Evolutionary conservation across 305 asterid genomes (phyloP).

Genomic region (Solanum aculeatissimum): DNA sequence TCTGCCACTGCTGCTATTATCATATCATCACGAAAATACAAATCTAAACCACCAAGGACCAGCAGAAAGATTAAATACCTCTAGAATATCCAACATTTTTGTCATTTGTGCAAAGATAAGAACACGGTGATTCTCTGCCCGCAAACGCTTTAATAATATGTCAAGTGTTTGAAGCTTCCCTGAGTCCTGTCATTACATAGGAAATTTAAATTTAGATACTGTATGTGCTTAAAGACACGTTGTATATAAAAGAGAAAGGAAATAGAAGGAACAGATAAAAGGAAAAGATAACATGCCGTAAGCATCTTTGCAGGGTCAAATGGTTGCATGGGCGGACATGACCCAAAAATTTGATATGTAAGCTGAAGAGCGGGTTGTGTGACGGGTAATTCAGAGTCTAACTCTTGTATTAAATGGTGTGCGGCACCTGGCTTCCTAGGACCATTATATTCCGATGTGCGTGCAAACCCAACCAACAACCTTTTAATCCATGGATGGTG

Average conservation of each 20-base stretch:
- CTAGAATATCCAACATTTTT: slow-evolving; percentile 86
- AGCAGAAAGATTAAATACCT: slow-evolving; percentile 35
- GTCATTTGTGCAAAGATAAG: slow-evolving; percentile 99
- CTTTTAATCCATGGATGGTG: slow-evolving; percentile 96
- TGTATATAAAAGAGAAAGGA: background rate
- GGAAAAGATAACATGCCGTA: slow-evolving; percentile 37
- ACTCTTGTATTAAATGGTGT: slow-evolving; percentile 84
- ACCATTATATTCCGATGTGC: slow-evolving; percentile 90
- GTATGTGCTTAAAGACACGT: slow-evolving; percentile 5
- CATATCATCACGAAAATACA: background rate
- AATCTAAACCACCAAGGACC: background rate
- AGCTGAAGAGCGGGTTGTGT: slow-evolving; percentile 85
- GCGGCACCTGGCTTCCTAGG: slow-evolving; percentile 62
- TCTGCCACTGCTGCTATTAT: background rate
- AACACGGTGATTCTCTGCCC: slow-evolving; percentile 79
- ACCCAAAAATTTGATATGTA: slow-evolving; percentile 76
- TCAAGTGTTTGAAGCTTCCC: slow-evolving; percentile 98
- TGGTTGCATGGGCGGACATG: slow-evolving; percentile 98
- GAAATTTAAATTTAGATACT: background rate
- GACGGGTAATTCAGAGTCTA: slow-evolving; percentile 72
- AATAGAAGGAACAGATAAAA: background rate
- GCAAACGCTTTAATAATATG: slow-evolving; percentile 76
- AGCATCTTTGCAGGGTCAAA: slow-evolving; percentile 99
- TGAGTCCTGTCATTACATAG: slow-evolving; percentile 60
- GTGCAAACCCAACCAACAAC: slow-evolving; percentile 81